Evolutionary conservation across 192 early-diverging fungal species (phyloP).

Genomic region (Kappamyces sp.): DNA sequence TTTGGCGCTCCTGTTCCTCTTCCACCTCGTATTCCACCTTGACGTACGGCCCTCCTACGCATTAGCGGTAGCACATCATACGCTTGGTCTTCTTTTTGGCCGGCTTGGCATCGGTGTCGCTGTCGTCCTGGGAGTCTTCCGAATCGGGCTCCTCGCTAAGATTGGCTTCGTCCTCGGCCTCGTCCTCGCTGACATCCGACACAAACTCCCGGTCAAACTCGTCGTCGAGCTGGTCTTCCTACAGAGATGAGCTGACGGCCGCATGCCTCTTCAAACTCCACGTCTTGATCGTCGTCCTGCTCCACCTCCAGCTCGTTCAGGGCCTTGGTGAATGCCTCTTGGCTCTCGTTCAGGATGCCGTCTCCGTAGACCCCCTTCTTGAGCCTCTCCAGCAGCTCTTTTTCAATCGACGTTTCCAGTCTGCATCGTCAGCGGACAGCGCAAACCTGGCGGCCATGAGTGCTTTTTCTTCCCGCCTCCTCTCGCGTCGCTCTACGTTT

Average conservation of each 20-base stretch:
- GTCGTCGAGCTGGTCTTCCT: background rate
- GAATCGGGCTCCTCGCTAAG: slow-evolving; percentile 16
- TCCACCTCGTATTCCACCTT: slow-evolving; percentile 38
- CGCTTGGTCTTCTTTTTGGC: slow-evolving; percentile 20
- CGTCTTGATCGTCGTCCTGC: slow-evolving; percentile 31
- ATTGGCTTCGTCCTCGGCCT: slow-evolving; percentile 26
- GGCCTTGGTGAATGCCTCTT: slow-evolving; percentile 82
- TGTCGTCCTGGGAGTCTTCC: background rate
- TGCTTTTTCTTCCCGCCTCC: slow-evolving; percentile 78
- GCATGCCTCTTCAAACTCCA: slow-evolving; percentile 30
- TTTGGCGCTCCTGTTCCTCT: slow-evolving; percentile 15
- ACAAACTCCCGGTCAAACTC: slow-evolving; percentile 47
- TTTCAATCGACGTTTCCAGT: slow-evolving; percentile 87
- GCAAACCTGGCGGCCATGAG: slow-evolving; percentile 71
- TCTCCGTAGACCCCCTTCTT: slow-evolving; percentile 94
- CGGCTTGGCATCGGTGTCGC: slow-evolving; percentile 15
- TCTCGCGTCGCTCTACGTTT: slow-evolving; percentile 86
- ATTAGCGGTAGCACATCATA: background rate
- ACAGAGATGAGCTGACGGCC: slow-evolving; percentile 3
- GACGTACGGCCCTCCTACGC: slow-evolving; percentile 13
- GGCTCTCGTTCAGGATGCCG: slow-evolving; percentile 89
- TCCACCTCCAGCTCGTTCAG: slow-evolving; percentile 54
- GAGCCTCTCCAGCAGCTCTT: slow-evolving; percentile 88
- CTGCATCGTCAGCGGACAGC: too few relatives aligned
- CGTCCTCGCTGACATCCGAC: slow-evolving; percentile 39